A percentile compares a stretch with the other conserved stretches of the same genome.
phyloP scores from a whole-genome alignment of 2,329 filamentous ascomycete species.

The Microcyclospora tardicrescens region DNA sequence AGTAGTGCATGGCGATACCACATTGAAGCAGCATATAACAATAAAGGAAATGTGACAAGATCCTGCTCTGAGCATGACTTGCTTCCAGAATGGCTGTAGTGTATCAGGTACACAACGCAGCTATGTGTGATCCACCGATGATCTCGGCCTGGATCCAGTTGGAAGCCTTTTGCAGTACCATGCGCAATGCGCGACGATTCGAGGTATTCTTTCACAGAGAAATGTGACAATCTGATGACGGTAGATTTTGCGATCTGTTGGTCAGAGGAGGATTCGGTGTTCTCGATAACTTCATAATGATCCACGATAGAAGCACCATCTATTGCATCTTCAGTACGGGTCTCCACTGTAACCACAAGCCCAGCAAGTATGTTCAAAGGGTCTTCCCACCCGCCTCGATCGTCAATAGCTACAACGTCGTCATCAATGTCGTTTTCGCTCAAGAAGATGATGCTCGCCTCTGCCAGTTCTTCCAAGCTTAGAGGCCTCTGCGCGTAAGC shows the following conservation, averaged over 20 bases:
- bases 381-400: conserved; percentile 6
- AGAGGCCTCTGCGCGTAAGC: conserved; percentile 10
- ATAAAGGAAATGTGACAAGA: conserved; percentile 6
- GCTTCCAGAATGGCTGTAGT: conserved; percentile 5
- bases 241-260: background rate
- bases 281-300: background rate
- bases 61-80: conserved; percentile 6
- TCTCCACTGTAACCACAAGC: conserved; percentile 3
- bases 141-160: conserved; percentile 2
- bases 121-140: conserved; percentile 7
- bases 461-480: conserved; percentile 9
- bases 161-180: conserved; percentile 6
- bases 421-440: no score
- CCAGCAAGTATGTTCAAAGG: conserved; percentile 8
- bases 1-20: conserved; percentile 6
- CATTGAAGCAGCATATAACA: conserved; percentile 6
- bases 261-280: background rate
- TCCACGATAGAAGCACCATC: background rate
- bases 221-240: conserved; percentile 12
- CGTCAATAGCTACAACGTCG: conserved; percentile 7
- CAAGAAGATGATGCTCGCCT: conserved; percentile 9
- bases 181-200: conserved; percentile 8
- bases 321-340: background rate
- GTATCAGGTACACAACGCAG: conserved; percentile 7
- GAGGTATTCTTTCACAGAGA: conserved; percentile 15